phyloP scores from a whole-genome alignment of 345 rosid species.

The Eucalyptus caleyi region DNA sequence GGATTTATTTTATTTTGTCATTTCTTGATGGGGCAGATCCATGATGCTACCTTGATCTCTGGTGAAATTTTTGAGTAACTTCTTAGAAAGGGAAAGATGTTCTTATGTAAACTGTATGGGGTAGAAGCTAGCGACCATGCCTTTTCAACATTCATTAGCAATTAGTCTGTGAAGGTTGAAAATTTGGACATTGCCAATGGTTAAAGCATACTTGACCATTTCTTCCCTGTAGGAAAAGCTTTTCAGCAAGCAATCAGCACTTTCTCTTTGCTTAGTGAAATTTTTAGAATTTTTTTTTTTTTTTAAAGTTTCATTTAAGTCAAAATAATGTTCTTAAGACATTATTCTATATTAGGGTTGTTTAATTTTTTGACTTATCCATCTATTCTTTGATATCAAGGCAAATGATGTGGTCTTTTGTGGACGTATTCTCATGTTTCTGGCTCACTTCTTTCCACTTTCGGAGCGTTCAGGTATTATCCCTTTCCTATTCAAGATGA shows the following conservation, averaged over 20 bases:
- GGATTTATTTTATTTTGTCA: neutral
- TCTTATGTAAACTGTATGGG: neutral
- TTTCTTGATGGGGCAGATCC: neutral
- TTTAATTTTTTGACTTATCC: neutral
- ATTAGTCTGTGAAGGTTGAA: neutral
- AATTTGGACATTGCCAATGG: neutral
- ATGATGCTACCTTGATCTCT: neutral
- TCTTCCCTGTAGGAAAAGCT: neutral
- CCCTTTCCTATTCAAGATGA: neutral
- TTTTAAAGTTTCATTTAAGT: neutral
- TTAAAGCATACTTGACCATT: neutral
- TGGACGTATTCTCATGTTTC: constrained; percentile 93
- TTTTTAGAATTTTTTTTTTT: neutral
- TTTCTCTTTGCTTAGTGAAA: neutral
- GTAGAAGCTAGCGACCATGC: neutral
- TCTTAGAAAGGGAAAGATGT: neutral
- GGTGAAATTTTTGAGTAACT: neutral
- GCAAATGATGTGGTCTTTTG: constrained; percentile 97
- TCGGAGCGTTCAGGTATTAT: constrained; percentile 90
- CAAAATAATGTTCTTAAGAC: neutral
- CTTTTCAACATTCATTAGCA: neutral
- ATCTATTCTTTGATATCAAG: constrained; percentile 16
- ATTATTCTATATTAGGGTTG: neutral
- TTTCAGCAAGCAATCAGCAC: neutral
- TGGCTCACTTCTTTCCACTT: constrained; percentile 91